Percentiles rank a stretch among this genome's conserved stretches.
These are phyloP conservation scores for Backusella circina DNA, from an alignment of 192 early-diverging fungal species.

Conservation along the genomic window DNA sequence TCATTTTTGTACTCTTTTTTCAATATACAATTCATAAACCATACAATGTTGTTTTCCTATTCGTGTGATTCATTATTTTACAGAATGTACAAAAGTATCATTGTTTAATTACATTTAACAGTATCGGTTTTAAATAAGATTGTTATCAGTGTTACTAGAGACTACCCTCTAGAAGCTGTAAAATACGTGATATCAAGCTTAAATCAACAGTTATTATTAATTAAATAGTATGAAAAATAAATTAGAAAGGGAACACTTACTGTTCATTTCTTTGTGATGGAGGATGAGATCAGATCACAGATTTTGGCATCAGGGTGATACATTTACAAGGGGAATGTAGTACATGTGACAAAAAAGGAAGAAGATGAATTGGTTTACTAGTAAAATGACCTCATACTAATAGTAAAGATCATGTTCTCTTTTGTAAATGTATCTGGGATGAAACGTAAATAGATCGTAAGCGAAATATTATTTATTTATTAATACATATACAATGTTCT, in stretches of 20 bases:
- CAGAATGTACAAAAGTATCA: not conserved
- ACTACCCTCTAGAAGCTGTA: not conserved
- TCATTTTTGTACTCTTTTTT: conserved; percentile 1
- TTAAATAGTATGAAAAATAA: too few relatives aligned
- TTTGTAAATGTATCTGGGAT: not conserved
- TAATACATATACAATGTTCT: too few relatives aligned
- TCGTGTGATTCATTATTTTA: not conserved
- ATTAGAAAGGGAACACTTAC: too few relatives aligned
- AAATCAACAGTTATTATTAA: too few relatives aligned
- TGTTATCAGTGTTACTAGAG: not conserved
- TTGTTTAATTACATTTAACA: not conserved
- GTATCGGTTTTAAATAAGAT: not conserved
- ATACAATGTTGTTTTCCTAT: not conserved
- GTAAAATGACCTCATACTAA: not conserved
- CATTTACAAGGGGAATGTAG: not conserved
- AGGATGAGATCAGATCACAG: not conserved
- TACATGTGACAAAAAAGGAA: not conserved
- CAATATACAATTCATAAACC: not conserved
- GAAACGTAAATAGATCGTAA: not conserved
- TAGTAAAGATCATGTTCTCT: not conserved
- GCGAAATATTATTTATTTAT: not conserved
- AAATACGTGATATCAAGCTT: not conserved
- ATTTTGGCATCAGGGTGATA: not conserved
- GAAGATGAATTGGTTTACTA: not conserved
- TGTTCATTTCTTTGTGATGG: not conserved